Conservation (phyloP, 2,329 filamentous ascomycete genomes). For the Penicillium sp. region DNA sequence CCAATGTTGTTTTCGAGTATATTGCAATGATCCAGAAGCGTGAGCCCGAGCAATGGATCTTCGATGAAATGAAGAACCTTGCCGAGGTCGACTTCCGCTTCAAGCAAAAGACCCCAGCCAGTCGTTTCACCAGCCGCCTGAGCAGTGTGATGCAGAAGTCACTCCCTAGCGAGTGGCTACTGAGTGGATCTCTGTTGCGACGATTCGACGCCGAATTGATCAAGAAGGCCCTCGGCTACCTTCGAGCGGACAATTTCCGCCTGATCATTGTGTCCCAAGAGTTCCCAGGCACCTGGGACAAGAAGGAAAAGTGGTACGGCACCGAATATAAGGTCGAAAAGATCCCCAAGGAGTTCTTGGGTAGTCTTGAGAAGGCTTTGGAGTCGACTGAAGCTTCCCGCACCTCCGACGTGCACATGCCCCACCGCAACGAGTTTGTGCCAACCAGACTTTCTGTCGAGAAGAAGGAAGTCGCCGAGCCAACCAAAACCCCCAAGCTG, state of each 20-base stretch:
- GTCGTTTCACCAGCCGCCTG: constrained; percentile 81
- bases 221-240: constrained; percentile 68
- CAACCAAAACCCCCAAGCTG: constrained; percentile 72
- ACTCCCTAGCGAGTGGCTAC: constrained; percentile 79
- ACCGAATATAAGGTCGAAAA: constrained; percentile 87
- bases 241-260: constrained; percentile 87
- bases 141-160: constrained; percentile 90
- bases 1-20: constrained; percentile 87
- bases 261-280: constrained; percentile 81
- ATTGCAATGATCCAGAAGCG: constrained; percentile 80
- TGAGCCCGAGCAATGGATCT: constrained; percentile 88
- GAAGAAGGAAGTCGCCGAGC: constrained; percentile 82
- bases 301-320: constrained; percentile 96
- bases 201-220: constrained; percentile 81
- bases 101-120: constrained; percentile 87
- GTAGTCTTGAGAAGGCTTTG: constrained; percentile 67
- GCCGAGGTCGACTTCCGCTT: constrained; percentile 94
- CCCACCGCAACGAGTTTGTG: constrained; percentile 93
- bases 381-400: constrained; percentile 60
- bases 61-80: constrained; percentile 86
- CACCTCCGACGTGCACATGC: constrained; percentile 75
- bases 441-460: constrained; percentile 91
- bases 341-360: constrained; percentile 74
- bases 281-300: constrained; percentile 79
- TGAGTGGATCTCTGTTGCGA: constrained; percentile 78